Evolutionary conservation across 2,329 filamentous ascomycete genomes (phyloP), one percentile per base, ranked within the genome.

Genomic region (Scorias spongiosa): DNA sequence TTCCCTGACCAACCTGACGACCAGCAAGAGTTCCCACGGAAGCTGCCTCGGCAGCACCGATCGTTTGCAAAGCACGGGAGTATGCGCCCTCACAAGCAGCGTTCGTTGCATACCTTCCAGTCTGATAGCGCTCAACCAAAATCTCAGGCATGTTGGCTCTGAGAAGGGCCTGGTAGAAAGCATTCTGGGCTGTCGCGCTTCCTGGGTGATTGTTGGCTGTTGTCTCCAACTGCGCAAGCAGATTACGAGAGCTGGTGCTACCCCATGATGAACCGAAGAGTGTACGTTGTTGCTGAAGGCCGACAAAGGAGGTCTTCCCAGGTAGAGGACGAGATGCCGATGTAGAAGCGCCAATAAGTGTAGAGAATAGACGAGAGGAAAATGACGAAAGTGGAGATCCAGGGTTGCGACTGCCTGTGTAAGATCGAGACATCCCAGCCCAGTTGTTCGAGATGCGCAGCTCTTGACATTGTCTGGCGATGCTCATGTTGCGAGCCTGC

Each of bases 61-160:
- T 63, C 48, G 68, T 66, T 50, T 78, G 70, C 29, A 95, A 64
- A 17, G 91, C 87, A 57, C 80, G 81, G 42, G 79, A 71, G 62
- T 93, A 96, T 18, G 81, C 75, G 40, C 80, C 74, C 45, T 93
- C 84, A n/a, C 81, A 81, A 10, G 77, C 75, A 12, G 78, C 62
- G 59, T 89, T 95, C 15, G 77, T 78, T 10, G 88, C 88, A 61
- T 88, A 98, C 44, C 81, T 78, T 49, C 84, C 84, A 12, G 82
- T 87, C 59, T 87, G 80, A 63, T 94, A 91, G 56, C 91, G 75
- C 63, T 96, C 87, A 47, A 95, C 75, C 45, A 98, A 70, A 49
- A 98, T 93, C 42, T 87, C 81, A 14, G 89, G 85, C 83, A 95
- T 88, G 57, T 93, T 91, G 42, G 89, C 87, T 59, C 84, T 83